These are phyloP conservation scores for Phialemoniopsis sp. DNA, from an alignment of 2,329 filamentous ascomycete species.

Conservation along the genomic window DNA sequence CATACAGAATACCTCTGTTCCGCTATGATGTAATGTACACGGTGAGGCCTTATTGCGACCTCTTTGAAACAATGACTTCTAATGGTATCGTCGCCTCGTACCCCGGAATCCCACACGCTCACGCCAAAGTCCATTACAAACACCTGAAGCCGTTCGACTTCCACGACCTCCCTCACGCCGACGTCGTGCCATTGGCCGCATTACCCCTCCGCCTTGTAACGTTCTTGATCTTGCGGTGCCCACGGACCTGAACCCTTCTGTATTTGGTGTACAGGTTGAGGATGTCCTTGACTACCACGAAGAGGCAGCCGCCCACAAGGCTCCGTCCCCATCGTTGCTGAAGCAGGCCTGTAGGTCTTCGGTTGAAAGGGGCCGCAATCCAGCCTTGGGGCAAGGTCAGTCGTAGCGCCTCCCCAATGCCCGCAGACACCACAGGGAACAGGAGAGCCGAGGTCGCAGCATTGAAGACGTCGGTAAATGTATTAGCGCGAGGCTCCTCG, in stretches of 20 bases:
- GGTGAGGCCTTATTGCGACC: too few species aligned
- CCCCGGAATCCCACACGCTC: too few species aligned
- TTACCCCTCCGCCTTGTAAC: conserved; percentile 14
- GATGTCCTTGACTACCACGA: conserved; percentile 75
- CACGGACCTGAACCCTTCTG: conserved; percentile 52
- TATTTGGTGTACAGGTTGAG: conserved; percentile 61
- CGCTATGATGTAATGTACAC: too few species aligned
- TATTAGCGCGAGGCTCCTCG: conserved; percentile 14
- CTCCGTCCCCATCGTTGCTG: conserved; percentile 87
- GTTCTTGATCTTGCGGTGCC: conserved; percentile 50
- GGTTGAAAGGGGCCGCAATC: conserved; percentile 37
- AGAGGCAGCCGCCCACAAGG: conserved; percentile 82
- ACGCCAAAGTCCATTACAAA: too few species aligned
- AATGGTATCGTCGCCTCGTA: too few species aligned
- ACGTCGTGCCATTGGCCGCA: background rate
- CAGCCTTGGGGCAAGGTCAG: conserved; percentile 63
- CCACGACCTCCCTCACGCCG: background rate
- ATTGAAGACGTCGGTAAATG: conserved; percentile 40
- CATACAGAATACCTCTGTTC: too few species aligned
- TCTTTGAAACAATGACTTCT: too few species aligned
- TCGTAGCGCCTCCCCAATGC: conserved; percentile 72
- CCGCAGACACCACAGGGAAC: conserved; percentile 76
- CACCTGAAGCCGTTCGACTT: background rate
- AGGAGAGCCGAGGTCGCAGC: conserved; percentile 57
- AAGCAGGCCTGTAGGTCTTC: conserved; percentile 56